phyloP scores from a whole-genome alignment of 202 grass and related monocot genomes.

The Zizania palustris region DNA sequence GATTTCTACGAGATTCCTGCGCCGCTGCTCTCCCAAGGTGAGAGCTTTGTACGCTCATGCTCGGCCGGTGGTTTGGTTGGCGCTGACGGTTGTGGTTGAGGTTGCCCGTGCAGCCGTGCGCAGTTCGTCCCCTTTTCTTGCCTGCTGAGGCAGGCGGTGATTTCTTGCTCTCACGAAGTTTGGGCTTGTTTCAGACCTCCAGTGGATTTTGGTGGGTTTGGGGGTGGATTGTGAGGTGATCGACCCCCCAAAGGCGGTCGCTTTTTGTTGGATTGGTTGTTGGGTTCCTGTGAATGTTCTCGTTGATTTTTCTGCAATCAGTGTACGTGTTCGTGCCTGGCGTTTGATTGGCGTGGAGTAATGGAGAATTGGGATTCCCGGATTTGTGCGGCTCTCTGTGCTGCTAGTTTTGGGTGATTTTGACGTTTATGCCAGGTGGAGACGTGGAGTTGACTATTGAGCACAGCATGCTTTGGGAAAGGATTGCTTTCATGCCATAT shows the following conservation, averaged over 20 bases:
- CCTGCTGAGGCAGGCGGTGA: neutral
- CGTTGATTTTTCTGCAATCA: neutral
- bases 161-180: neutral
- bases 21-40: slow-evolving; percentile 27
- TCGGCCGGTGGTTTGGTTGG: slow-evolving; percentile 1
- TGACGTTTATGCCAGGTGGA: slow-evolving; percentile 37
- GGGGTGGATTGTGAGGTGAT: slow-evolving; percentile 25
- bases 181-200: neutral
- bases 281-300: slow-evolving; percentile 31
- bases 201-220: neutral
- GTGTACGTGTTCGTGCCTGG: neutral
- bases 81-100: neutral
- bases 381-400: slow-evolving; percentile 21
- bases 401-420: slow-evolving; percentile 24
- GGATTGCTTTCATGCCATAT: neutral
- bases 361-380: slow-evolving; percentile 31
- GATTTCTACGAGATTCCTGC: neutral
- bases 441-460: slow-evolving; percentile 32
- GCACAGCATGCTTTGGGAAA: slow-evolving; percentile 14
- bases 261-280: slow-evolving; percentile 25
- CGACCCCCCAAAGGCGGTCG: slow-evolving; percentile 36
- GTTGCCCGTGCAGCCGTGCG: neutral
- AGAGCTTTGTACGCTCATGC: slow-evolving; percentile 27
- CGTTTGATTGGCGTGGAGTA: slow-evolving; percentile 15
- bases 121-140: neutral